These are phyloP conservation scores for Canariomyces notabilis DNA, from an alignment of 2,329 filamentous ascomycete species.

Conservation along the genomic window DNA sequence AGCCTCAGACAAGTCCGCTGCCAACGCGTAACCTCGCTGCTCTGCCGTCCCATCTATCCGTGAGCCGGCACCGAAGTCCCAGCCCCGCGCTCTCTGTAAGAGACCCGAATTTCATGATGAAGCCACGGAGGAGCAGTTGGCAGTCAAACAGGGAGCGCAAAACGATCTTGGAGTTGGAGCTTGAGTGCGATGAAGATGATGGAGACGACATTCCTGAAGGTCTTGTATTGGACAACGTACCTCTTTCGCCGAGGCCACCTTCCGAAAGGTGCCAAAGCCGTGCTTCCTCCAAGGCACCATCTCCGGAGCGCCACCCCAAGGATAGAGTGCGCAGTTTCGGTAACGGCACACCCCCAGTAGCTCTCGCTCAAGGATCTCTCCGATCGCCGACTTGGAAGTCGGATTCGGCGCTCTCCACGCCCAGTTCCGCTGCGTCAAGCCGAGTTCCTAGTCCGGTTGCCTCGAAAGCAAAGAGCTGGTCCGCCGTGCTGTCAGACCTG, in stretches of 20 bases:
- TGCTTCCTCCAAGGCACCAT: constrained; percentile 48
- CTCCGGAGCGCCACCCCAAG: constrained; percentile 48
- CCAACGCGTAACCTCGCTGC: constrained; percentile 33
- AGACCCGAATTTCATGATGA: constrained; percentile 36
- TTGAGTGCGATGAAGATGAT: constrained; percentile 71
- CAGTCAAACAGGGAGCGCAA: constrained; percentile 62
- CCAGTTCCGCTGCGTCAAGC: constrained; percentile 27
- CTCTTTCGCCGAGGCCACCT: constrained; percentile 66
- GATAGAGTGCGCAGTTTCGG: constrained; percentile 52
- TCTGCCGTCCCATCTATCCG: constrained; percentile 38
- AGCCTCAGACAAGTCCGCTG: constrained; percentile 28
- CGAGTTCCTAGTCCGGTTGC: constrained; percentile 41
- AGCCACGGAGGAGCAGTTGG: constrained; percentile 62
- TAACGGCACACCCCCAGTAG: constrained; percentile 59
- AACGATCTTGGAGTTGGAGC: constrained; percentile 64
- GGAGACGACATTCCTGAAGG: constrained; percentile 75
- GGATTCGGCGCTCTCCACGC: constrained; percentile 35
- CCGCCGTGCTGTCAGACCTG: constrained; percentile 61
- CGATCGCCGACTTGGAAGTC: constrained; percentile 53
- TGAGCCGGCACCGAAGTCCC: constrained; percentile 45
- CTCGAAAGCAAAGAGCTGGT: constrained; percentile 68
- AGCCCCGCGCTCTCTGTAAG: constrained; percentile 45
- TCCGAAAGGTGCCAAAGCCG: constrained; percentile 51
- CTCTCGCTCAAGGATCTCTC: constrained; percentile 55
- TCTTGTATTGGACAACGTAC: constrained; percentile 74